phyloP scores from a whole-genome alignment of 2,329 filamentous ascomycete species.

The Fonsecaea erecta region DNA sequence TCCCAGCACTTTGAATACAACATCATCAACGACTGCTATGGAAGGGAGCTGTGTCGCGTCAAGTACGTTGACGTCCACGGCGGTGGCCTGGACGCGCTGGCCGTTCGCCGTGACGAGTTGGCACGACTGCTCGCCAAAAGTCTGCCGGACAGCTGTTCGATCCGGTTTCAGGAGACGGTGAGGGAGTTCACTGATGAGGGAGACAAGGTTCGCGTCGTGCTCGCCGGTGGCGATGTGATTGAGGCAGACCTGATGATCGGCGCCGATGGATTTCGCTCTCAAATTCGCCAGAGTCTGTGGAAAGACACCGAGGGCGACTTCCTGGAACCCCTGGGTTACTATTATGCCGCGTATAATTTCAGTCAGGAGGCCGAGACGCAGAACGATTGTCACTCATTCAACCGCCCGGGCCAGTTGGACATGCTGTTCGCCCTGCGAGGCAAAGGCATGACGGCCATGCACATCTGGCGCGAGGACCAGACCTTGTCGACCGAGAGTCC shows the following conservation, averaged over 20 bases:
- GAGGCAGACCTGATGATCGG: constrained; percentile 40
- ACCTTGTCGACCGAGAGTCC: background rate
- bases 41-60: constrained; percentile 14
- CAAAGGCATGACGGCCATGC: constrained; percentile 14
- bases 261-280: constrained; percentile 41
- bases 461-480: constrained; percentile 21
- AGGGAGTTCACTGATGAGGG: constrained; percentile 8
- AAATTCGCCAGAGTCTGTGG: constrained; percentile 21
- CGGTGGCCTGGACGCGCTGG: background rate
- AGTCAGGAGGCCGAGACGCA: background rate
- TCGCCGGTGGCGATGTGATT: constrained; percentile 15
- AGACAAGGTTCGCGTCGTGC: constrained; percentile 16
- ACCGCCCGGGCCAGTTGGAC: constrained; percentile 16
- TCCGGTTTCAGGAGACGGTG: constrained; percentile 18
- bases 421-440: constrained; percentile 13
- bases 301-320: constrained; percentile 1
- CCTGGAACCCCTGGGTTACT: constrained; percentile 20
- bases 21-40: constrained; percentile 10
- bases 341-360: constrained; percentile 22
- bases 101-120: constrained; percentile 20
- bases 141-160: constrained; percentile 11
- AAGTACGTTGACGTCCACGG: constrained; percentile 10
- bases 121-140: constrained; percentile 10
- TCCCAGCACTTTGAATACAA: constrained; percentile 10
- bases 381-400: constrained; percentile 17